Evolutionary conservation across 305 asterid genomes (phyloP), one percentile per base, ranked within the genome.

Genomic region (Plantago lanceolata): DNA sequence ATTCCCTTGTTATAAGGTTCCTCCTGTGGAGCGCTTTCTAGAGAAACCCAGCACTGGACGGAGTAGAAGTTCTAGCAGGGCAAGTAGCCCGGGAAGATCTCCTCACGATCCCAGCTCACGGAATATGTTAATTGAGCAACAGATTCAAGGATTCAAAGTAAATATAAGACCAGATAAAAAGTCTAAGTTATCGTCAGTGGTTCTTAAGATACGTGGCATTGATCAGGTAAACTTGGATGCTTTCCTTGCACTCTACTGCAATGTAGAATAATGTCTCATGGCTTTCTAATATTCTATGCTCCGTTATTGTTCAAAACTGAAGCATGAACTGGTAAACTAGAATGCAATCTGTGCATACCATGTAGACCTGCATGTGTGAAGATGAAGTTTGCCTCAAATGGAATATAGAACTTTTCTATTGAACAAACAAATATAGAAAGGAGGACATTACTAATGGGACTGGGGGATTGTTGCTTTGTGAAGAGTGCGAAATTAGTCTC

Each of bases 41-140:
- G 96, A 94, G 81, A 94, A 94, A 83, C 80, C 93, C 71, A 79
- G 52, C 71, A 82, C 69, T 78, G 99, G 96, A 53, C 95, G 84
- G 62, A 94, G 99, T 74, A 84, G 99, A 90, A 88, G 95, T 85
- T 79, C 96, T 63, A 94, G 99, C 83, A 89, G 99, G 63, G 81
- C 95, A 67, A 90, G 86, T 78, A 93, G 99, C 73, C 99, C 99
- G 19, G 93, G 96, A 66, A 82, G 95, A 81, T 90, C 99, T 68
- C 97, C 99, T 2, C 73, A 86, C 76, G 96, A 89, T 57, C 76
- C 92, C 57, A 76, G 83, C 79, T 24, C 76, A 26, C 85, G 89
- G 73, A 88, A 88, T 78, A 78, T 90, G 79, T 73, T 90, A 65
- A 59, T 82, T 69, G 97, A 81, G 57, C 96, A 79, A 48, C 97